phyloP scores from a whole-genome alignment of 78 protist species.

The Dictyostelium discoideum region dicty_2.7 NC_007089.4:5143001-5143500 shows the following conservation, averaged over 20 bases:
- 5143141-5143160: slow-evolving; percentile 24
- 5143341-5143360: slow-evolving; percentile 72
- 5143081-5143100: slow-evolving; percentile 39
- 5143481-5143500: slow-evolving; percentile 88
- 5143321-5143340: slow-evolving; percentile 82
- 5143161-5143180: slow-evolving; percentile 51
- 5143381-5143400: slow-evolving; percentile 74
- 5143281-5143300: slow-evolving; percentile 54
- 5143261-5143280: slow-evolving; percentile 65
- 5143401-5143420: slow-evolving; percentile 42
- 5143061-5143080: slow-evolving; percentile 54
- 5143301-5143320: slow-evolving; percentile 1
- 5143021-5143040: slow-evolving; percentile 6
- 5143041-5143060: not conserved
- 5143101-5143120: slow-evolving; percentile 12
- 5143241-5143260: slow-evolving; percentile 1
- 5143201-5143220: slow-evolving; percentile 29
- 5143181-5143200: not conserved
- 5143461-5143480: slow-evolving; percentile 90
- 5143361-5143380: slow-evolving; percentile 64
- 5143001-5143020: not conserved
- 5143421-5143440: slow-evolving; percentile 67
- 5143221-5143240: not conserved
- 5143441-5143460: slow-evolving; percentile 91
- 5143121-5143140: slow-evolving; percentile 19